These are phyloP conservation scores for Fusarium sp. DNA, from an alignment of 2,329 filamentous ascomycete species.

Conservation along the genomic window DNA sequence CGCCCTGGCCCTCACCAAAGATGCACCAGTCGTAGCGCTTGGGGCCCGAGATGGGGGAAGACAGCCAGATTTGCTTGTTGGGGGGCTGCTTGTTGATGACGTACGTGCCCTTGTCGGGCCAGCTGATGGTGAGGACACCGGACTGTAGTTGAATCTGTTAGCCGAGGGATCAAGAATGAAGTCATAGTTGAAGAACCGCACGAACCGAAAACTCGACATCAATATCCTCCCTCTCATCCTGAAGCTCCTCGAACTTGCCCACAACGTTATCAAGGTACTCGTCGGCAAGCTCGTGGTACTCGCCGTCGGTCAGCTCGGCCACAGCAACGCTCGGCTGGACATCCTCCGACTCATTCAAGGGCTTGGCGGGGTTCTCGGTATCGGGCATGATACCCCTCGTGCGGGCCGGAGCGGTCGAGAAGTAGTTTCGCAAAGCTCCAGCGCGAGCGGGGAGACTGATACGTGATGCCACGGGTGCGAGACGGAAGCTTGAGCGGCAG, in stretches of 20 bases:
- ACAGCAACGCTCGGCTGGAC: conserved; percentile 55
- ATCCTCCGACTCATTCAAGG: conserved; percentile 52
- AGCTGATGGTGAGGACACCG: conserved; percentile 83
- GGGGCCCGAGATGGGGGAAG: conserved; percentile 88
- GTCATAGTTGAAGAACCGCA: conserved; percentile 26
- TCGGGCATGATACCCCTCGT: conserved; percentile 69
- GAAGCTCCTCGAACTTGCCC: conserved; percentile 73
- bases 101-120: conserved; percentile 80
- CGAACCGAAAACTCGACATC: conserved; percentile 91
- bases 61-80: conserved; percentile 98
- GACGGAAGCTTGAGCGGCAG: conserved; percentile 36
- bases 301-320: conserved; percentile 72
- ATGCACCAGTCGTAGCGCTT: conserved; percentile 95
- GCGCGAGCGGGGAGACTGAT: conserved; percentile 3
- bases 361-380: conserved; percentile 62
- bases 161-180: not conserved
- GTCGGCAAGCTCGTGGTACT: conserved; percentile 85
- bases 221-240: conserved; percentile 78
- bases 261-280: conserved; percentile 72
- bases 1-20: conserved; percentile 72
- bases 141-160: conserved; percentile 64
- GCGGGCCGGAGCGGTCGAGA: conserved; percentile 45
- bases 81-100: conserved; percentile 99
- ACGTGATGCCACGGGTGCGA: conserved; percentile 17
- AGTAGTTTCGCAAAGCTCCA: conserved; percentile 38